phyloP scores from a whole-genome alignment of 1,284 basidiomycete species.

The Phellinidium pouzarii region DNA sequence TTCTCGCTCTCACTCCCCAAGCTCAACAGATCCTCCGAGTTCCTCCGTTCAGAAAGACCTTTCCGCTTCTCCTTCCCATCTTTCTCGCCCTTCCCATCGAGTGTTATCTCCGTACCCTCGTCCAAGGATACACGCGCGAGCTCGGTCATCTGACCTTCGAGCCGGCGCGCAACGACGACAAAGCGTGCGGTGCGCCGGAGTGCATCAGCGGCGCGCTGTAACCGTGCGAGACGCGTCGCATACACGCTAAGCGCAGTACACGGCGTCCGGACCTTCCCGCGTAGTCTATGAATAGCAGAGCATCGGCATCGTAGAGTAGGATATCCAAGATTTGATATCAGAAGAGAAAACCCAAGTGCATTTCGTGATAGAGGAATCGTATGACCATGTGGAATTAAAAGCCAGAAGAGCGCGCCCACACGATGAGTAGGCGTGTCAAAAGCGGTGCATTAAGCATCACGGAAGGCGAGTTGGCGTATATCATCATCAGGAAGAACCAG shows the following conservation, averaged over 20 bases:
- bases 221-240: constrained; percentile 65
- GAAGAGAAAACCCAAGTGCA: neutral
- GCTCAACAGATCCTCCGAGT: constrained; percentile 4
- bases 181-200: constrained; percentile 78
- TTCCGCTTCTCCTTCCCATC: neutral
- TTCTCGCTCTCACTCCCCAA: constrained; percentile 65
- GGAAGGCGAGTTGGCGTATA: neutral
- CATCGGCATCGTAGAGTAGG: neutral
- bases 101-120: constrained; percentile 21
- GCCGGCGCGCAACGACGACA: constrained; percentile 68
- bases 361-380: neutral
- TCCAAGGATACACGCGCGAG: constrained; percentile 34
- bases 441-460: neutral
- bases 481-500: neutral
- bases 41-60: neutral
- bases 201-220: constrained; percentile 79
- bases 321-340: neutral
- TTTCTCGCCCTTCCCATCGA: constrained; percentile 1
- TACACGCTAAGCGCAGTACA: constrained; percentile 67
- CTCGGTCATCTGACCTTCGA: constrained; percentile 75
- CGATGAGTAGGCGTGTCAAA: neutral
- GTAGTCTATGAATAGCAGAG: constrained; percentile 46
- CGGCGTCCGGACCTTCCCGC: constrained; percentile 77
- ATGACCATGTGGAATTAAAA: neutral
- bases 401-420: neutral